phyloP scores from a whole-genome alignment of 805 yeast species.

The Candida boidinii region DNA sequence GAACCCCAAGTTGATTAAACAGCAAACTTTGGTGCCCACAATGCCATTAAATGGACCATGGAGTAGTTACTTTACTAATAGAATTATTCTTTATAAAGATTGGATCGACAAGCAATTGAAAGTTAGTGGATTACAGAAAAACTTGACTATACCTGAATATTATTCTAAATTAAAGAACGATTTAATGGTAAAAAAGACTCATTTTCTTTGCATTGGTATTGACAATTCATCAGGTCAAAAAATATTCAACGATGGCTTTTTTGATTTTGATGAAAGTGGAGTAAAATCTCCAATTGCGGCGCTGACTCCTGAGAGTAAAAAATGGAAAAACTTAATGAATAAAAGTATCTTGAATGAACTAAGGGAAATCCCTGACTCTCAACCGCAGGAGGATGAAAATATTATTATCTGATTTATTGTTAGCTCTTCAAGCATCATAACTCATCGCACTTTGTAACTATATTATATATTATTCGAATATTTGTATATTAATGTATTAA shows the following conservation, averaged over 20 bases:
- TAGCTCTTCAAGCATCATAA: no score
- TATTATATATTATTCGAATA: no score
- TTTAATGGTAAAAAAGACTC: neutral
- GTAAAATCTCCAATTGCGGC: no score
- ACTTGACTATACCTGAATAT: neutral
- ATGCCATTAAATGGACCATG: slow-evolving; percentile 19
- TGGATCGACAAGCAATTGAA: slow-evolving; percentile 14
- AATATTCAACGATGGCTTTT: neutral
- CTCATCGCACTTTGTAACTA: no score
- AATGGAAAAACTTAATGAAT: no score
- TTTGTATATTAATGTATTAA: no score
- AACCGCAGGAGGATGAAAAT: no score
- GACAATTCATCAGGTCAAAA: neutral
- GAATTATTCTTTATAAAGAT: slow-evolving; percentile 22
- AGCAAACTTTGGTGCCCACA: slow-evolving; percentile 22
- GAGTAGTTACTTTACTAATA: slow-evolving; percentile 18
- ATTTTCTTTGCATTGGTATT: neutral
- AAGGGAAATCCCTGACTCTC: no score
- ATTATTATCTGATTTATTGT: no score
- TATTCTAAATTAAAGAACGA: neutral
- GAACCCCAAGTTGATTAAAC: slow-evolving; percentile 7
- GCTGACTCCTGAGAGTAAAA: no score
- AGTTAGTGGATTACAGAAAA: neutral
- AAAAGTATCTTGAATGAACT: no score
- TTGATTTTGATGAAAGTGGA: neutral